phyloP scores from a whole-genome alignment of 2,329 filamentous ascomycete species.

The Nemania sp. region DNA sequence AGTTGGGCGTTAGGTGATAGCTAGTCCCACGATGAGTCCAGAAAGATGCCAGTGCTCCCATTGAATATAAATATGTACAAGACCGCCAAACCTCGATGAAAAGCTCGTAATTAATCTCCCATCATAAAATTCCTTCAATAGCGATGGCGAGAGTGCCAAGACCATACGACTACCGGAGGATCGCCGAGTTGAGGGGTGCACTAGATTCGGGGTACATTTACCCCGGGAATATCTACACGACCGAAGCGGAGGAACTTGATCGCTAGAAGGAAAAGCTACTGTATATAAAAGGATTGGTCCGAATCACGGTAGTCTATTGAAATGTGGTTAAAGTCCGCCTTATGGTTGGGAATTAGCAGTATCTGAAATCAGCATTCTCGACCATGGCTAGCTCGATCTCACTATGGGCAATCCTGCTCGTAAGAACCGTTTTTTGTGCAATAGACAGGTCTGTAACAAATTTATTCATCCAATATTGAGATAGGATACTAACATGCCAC shows the following conservation, averaged over 20 bases:
- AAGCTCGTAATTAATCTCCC: too few species aligned
- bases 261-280: neutral
- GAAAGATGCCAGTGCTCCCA: too few species aligned
- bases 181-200: conserved; percentile 10
- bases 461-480: neutral
- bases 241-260: conserved; percentile 11
- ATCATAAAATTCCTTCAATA: too few species aligned
- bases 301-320: too few species aligned
- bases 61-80: too few species aligned
- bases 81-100: too few species aligned
- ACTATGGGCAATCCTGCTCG: neutral
- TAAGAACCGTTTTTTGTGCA: conserved; percentile 5
- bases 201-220: conserved; percentile 23
- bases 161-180: neutral
- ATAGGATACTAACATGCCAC: neutral
- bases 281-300: neutral
- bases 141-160: neutral
- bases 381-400: conserved; percentile 1
- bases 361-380: neutral
- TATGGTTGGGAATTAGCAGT: neutral
- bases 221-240: conserved; percentile 12
- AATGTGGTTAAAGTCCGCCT: neutral
- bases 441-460: conserved; percentile 18
- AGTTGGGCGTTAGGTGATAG: neutral
- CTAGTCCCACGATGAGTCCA: too few species aligned